Evolutionary conservation across 148 eudicot species (phyloP), one percentile per base, ranked within the genome.

Genomic region (Diospyros lotus): DNA sequence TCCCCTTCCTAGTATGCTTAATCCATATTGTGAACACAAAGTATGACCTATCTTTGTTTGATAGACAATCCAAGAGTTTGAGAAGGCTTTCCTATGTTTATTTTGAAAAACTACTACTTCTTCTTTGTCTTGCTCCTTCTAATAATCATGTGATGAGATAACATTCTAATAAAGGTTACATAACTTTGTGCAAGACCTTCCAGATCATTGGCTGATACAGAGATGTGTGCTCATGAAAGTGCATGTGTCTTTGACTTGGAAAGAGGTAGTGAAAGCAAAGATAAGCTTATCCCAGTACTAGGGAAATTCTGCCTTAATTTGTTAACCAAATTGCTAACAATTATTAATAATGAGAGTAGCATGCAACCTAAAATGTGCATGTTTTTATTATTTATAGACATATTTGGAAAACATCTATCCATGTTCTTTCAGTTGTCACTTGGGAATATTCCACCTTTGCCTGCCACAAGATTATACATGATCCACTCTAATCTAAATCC

Each of bases 81-180:
- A 14, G 68, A 66, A 60, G 69, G 28, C 52, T 42, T 52, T 50
- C 14, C 39, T 44, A 3, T 46, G 64, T 56, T 71, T 9, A 42
- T 71, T 69, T n/a, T 54, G 50, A 42, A 71, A 71, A 55, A 39
- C 60, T 60, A 44, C 66, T 56, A 28, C 64, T 58, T 58, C 55
- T 59, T 43, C 41, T 59, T 52, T 52, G 17, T 60, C 45, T 61
- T 56, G 28, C 63, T 3, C 56, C 13, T 13, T 40, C 28, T 5
- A 56, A 56, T 60, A 52, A 53, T 5, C 45, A 54, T 6, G 58
- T 17, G 28, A 39, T 68, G 9, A 67, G 14, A 48, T 18, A 48
- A 3, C 4, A 7, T 48, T 28, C 28, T 48, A 68, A 58, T 18
- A 28, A 54, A 18, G 73, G 73, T 12, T 54, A 40, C 61, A 1